Conservation (phyloP, 2,329 filamentous ascomycete species). For the Claviceps maximensis region DNA sequence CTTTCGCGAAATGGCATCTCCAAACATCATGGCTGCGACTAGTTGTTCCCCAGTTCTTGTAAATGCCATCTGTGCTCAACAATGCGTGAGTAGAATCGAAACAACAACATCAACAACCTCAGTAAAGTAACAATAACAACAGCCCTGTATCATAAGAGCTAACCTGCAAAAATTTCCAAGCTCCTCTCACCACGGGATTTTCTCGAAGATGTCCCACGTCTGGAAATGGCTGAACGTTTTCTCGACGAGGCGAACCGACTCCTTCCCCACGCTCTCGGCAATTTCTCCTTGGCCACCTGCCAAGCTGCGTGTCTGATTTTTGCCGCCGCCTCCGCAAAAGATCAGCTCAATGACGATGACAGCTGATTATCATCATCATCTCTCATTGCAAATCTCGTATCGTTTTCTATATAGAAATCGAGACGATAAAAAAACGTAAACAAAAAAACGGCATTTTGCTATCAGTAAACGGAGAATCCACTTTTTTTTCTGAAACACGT, state of each 20-base stretch:
- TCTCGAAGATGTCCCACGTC: background rate
- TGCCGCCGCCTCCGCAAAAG: constrained; percentile 2
- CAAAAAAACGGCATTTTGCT: background rate
- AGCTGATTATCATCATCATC: background rate
- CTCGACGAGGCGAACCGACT: constrained; percentile 2
- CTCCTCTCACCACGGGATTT: background rate
- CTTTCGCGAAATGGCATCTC: background rate
- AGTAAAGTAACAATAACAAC: too few relatives aligned
- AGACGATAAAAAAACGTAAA: too few relatives aligned
- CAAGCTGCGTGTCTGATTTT: constrained; percentile 4
- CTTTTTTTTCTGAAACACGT: background rate
- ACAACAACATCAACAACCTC: background rate
- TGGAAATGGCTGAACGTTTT: constrained; percentile 3
- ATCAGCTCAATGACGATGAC: background rate
- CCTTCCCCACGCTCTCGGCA: background rate
- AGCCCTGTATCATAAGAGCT: background rate
- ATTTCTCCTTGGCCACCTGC: background rate
- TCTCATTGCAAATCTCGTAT: background rate
- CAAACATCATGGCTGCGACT: background rate
- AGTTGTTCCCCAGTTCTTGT: constrained; percentile 4
- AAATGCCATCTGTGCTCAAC: constrained; percentile 5
- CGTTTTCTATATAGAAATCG: background rate
- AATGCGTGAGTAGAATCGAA: constrained; percentile 2
- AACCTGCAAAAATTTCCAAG: background rate
- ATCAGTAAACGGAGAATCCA: background rate